Evolutionary conservation across 345 rosid genomes (phyloP).

Genomic region (Moricandia moricandioides): DNA sequence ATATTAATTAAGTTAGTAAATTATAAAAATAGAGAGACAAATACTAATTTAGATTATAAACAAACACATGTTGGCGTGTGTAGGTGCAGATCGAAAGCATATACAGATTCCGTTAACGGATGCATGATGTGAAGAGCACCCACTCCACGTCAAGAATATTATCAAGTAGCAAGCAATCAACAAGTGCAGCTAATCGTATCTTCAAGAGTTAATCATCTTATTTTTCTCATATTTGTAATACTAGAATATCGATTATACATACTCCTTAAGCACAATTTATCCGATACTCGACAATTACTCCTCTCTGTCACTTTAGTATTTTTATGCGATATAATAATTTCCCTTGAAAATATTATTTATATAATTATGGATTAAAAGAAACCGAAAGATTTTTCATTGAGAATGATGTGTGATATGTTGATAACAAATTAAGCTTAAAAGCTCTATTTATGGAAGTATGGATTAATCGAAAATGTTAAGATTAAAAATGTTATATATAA

Average conservation of each 20-base stretch:
- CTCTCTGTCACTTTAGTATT: neutral
- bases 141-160: conserved; percentile 38
- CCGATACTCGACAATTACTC: neutral
- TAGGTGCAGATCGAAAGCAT: conserved; percentile 13
- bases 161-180: conserved; percentile 22
- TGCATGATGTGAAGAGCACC: conserved; percentile 42
- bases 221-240: too few relatives aligned
- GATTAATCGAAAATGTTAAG: neutral
- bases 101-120: conserved; percentile 20
- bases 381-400: neutral
- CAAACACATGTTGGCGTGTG: conserved; percentile 28
- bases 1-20: neutral
- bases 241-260: neutral
- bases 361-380: neutral
- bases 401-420: neutral
- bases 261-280: neutral
- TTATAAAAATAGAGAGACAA: neutral
- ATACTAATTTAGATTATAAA: neutral
- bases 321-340: neutral
- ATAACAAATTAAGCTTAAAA: neutral
- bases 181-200: conserved; percentile 37
- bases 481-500: neutral
- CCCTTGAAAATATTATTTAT: neutral
- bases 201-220: conserved; percentile 9
- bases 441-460: neutral